Evolutionary conservation across 345 rosid species (phyloP), one percentile per base, ranked within the genome.

Genomic region (Nasturtium officinale): DNA sequence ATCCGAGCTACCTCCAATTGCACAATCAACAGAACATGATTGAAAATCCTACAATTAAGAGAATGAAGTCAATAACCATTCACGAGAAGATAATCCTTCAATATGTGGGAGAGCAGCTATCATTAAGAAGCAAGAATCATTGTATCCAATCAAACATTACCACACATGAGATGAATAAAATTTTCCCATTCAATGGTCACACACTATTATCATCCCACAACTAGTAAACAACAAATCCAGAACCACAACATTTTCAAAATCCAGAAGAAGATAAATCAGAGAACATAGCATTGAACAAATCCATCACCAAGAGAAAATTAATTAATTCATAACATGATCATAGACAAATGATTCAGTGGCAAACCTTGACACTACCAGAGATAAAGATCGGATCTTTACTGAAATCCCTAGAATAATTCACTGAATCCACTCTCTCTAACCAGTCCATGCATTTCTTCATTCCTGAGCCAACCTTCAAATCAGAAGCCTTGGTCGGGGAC

Each of bases 351-450:
- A 46, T 30, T 61, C 1, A 10, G 37, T 17, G 63, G 66, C 81
- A 60, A 72, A 85, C 87, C 86, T 83, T 73, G 18, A 74, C 81
- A 52, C 52, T 80, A 56, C 95, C 90, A 60, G 79, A 65, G 69
- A 91, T 86, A 59, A 74, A 65, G 59, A 94, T 52, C 5, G 96
- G 97, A 73, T 84, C 88, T 74, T 87, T 83, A 43, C 71, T 75
- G 75, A 91, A 94, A 84, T 88, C 85, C 72, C 96, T 87, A 7
- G 90, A 79, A 75, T 85, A 84, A 40, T 28, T 68, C 48, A 85
- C 83, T 43, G 84, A 78, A 61, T 91, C 98, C 76, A 77, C 88
- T 65, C 79, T 87, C 83, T 87, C 88, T 77, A 94, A 75, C 94
- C 91, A 89, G 80, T 85, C 83, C 72, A 86, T 86, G 43, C 97